Evolutionary conservation across 2,329 filamentous ascomycete species (phyloP).

Genomic region (Exophiala bonariae): DNA sequence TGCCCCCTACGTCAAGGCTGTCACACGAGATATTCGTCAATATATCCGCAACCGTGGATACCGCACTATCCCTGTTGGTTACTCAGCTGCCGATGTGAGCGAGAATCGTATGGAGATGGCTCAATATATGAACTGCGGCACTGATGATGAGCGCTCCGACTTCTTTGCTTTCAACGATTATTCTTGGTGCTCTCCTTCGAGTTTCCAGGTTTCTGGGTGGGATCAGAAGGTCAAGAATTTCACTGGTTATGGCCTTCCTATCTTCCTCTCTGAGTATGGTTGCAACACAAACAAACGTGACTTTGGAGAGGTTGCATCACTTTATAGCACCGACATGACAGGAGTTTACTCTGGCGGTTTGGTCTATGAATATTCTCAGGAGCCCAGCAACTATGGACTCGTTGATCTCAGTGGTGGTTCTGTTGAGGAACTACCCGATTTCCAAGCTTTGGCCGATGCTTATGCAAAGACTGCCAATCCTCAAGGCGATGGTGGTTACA

Average conservation of each 20-base stretch:
- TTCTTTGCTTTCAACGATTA: conserved; percentile 91
- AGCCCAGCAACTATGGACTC: conserved; percentile 77
- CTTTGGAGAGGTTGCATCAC: conserved; percentile 74
- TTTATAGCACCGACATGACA: conserved; percentile 85
- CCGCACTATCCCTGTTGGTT: conserved; percentile 71
- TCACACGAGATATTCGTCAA: conserved; percentile 73
- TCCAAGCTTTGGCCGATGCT: conserved; percentile 53
- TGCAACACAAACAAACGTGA: conserved; percentile 80
- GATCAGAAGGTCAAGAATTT: conserved; percentile 86
- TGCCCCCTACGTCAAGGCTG: conserved; percentile 75
- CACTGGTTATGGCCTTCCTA: conserved; percentile 79
- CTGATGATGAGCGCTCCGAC: conserved; percentile 79
- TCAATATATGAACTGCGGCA: conserved; percentile 89
- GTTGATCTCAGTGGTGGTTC: conserved; percentile 62
- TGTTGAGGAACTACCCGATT: conserved; percentile 64
- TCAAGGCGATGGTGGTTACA: conserved; percentile 60
- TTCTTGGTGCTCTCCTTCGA: conserved; percentile 75
- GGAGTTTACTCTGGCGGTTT: conserved; percentile 90
- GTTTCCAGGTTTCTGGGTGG: conserved; percentile 74
- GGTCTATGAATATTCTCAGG: conserved; percentile 90
- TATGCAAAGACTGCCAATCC: conserved; percentile 53
- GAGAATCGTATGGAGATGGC: conserved; percentile 85
- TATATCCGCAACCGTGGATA: conserved; percentile 65
- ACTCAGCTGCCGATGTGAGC: conserved; percentile 76
- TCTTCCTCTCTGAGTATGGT: conserved; percentile 95